These are phyloP conservation scores for Ustilago cynodontis DNA, from an alignment of 1,284 basidiomycete species.

Conservation along the genomic window DNA sequence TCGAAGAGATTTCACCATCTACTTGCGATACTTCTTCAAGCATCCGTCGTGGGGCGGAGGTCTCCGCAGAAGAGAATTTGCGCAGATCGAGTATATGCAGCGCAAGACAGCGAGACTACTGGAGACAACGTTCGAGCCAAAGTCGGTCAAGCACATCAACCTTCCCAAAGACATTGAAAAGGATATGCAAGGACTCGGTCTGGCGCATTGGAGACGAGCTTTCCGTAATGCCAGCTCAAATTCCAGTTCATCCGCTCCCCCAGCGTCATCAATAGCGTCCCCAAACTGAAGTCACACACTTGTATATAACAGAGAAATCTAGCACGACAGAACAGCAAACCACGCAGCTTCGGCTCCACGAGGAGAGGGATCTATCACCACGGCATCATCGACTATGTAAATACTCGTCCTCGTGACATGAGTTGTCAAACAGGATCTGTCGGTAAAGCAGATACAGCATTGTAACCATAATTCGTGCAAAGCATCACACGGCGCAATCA, in stretches of 20 bases:
- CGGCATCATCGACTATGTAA: not conserved
- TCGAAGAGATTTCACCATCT: conserved; percentile 63
- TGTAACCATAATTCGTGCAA: not conserved
- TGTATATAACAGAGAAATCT: no score
- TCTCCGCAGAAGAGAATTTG: conserved; percentile 61
- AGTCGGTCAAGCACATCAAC: conserved; percentile 59
- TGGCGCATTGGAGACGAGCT: conserved; percentile 40
- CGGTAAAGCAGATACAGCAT: not conserved
- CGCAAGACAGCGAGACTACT: conserved; percentile 59
- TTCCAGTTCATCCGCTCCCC: not conserved
- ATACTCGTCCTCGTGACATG: no score
- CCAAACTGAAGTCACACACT: not conserved
- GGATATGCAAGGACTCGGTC: conserved; percentile 45
- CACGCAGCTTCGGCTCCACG: no score
- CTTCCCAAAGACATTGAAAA: conserved; percentile 49
- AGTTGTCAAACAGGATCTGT: not conserved
- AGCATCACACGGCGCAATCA: not conserved
- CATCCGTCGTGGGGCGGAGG: conserved; percentile 65
- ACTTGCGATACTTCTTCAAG: conserved; percentile 67
- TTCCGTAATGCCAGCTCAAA: conserved; percentile 24
- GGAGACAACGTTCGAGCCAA: conserved; percentile 61
- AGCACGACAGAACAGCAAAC: not conserved
- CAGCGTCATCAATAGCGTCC: conserved; percentile 20
- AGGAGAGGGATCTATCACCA: not conserved
- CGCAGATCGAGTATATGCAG: conserved; percentile 67